A percentile compares a stretch with the other conserved stretches of the same genome.
These are phyloP conservation scores for Hygrophorus russula DNA, from an alignment of 768 basidiomycete genomes.

Conservation along the genomic window DNA sequence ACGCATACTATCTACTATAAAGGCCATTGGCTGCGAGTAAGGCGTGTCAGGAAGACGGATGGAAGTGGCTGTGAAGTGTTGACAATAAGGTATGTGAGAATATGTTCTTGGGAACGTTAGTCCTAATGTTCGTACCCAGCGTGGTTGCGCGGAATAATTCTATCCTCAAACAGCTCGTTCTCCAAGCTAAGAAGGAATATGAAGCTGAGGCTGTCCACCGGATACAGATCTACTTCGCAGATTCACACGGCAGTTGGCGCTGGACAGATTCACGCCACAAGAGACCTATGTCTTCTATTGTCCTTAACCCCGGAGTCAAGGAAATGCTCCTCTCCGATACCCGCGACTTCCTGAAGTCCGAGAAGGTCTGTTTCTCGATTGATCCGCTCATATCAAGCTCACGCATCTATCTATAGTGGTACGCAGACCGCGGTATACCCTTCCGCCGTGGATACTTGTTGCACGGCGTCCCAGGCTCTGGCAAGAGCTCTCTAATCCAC, in stretches of 20 bases:
- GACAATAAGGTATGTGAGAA: constrained; percentile 48
- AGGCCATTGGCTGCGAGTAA: constrained; percentile 75
- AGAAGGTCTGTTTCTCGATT: constrained; percentile 43
- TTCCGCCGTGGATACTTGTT: constrained; percentile 84
- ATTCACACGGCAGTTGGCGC: constrained; percentile 80
- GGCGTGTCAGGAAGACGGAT: constrained; percentile 58
- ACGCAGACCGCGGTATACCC: constrained; percentile 86
- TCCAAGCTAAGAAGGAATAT: constrained; percentile 84
- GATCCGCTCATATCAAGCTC: not conserved
- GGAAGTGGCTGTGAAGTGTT: constrained; percentile 62
- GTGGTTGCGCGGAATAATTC: constrained; percentile 78
- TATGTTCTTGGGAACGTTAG: constrained; percentile 1
- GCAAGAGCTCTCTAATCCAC: constrained; percentile 81
- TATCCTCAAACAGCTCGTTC: constrained; percentile 80
- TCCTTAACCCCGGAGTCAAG: constrained; percentile 80
- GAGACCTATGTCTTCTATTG: constrained; percentile 80
- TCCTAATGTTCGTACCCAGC: constrained; percentile 21
- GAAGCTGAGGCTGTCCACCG: constrained; percentile 80
- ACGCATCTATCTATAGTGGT: constrained; percentile 45
- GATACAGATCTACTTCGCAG: constrained; percentile 85
- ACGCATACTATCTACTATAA: constrained; percentile 84
- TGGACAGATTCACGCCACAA: constrained; percentile 85
- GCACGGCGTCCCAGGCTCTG: constrained; percentile 77
- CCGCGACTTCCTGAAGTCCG: constrained; percentile 72
- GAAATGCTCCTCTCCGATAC: constrained; percentile 81